phyloP scores from a whole-genome alignment of 2,329 filamentous ascomycete genomes.

The Pezicula radicicola region DNA sequence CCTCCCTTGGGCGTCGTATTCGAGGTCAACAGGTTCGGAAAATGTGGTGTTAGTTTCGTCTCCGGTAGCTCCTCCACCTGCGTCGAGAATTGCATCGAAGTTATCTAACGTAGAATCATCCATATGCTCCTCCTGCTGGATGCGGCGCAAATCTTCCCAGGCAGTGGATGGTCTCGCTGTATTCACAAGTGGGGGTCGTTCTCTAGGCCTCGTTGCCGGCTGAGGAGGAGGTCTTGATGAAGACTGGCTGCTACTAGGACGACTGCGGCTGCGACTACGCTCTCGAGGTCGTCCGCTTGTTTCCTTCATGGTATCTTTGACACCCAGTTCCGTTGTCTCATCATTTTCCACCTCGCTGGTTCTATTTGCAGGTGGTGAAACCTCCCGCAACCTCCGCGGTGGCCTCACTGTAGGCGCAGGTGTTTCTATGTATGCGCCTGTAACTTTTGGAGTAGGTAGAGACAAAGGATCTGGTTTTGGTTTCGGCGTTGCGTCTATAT shows the following conservation, averaged over 20 bases:
- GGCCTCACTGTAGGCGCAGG: slow-evolving; percentile 30
- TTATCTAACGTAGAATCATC: slow-evolving; percentile 27
- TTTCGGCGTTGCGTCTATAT: slow-evolving; percentile 16
- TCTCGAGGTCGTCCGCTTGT: not conserved
- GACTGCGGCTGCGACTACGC: not conserved
- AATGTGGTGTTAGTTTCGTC: slow-evolving; percentile 3
- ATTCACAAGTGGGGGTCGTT: slow-evolving; percentile 16
- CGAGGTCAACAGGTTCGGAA: slow-evolving; percentile 11
- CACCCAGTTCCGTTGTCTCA: not conserved
- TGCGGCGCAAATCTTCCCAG: slow-evolving; percentile 22
- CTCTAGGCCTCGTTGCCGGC: not conserved
- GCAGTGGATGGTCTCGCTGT: slow-evolving; percentile 17
- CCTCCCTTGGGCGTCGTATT: slow-evolving; percentile 17
- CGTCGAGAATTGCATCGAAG: slow-evolving; percentile 11
- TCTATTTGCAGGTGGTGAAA: slow-evolving; percentile 1
- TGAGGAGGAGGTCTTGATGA: slow-evolving; percentile 1
- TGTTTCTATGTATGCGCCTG: slow-evolving; percentile 28
- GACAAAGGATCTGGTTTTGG: slow-evolving; percentile 17
- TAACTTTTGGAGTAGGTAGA: slow-evolving; percentile 25
- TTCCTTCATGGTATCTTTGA: not conserved
- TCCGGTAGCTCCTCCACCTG: not conserved
- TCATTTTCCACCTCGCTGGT: slow-evolving; percentile 1
- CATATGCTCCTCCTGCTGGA: slow-evolving; percentile 22
- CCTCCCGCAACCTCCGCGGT: slow-evolving; percentile 17
- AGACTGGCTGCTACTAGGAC: not conserved